Conservation (phyloP, 495 filamentous ascomycete species). For the Aspergillus cavernicola region DNA sequence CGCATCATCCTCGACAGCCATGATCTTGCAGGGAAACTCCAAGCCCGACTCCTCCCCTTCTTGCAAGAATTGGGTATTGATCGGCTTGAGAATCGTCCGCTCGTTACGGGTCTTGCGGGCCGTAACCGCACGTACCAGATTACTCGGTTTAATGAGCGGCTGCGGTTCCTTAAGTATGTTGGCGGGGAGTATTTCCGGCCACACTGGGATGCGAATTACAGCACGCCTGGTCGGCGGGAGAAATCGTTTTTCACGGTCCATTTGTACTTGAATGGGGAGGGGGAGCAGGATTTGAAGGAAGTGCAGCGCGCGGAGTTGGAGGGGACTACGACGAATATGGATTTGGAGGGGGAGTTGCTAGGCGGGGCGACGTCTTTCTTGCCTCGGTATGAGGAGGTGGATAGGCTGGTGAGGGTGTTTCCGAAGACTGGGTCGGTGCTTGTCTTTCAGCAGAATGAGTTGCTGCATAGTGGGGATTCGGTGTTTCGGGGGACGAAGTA, state of each 20-base stretch:
- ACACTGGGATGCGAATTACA: slow-evolving; percentile 71
- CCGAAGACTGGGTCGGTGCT: slow-evolving; percentile 68
- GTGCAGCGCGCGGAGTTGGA: slow-evolving; percentile 23
- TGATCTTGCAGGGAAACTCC: slow-evolving; percentile 59
- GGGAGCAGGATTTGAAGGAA: slow-evolving; percentile 40
- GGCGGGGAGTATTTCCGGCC: slow-evolving; percentile 73
- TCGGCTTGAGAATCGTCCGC: slow-evolving; percentile 31
- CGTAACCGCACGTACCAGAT: slow-evolving; percentile 52
- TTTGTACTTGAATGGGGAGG: slow-evolving; percentile 70
- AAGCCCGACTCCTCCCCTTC: slow-evolving; percentile 53
- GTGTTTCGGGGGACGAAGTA: slow-evolving; percentile 66
- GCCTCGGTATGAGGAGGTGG: slow-evolving; percentile 36
- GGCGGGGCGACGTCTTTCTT: slow-evolving; percentile 66
- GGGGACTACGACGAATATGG: slow-evolving; percentile 11
- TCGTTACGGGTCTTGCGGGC: slow-evolving; percentile 43
- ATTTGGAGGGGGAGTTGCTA: slow-evolving; percentile 17
- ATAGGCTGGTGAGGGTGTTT: slow-evolving; percentile 55
- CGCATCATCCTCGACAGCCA: slow-evolving; percentile 70
- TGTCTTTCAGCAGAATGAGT: slow-evolving; percentile 67
- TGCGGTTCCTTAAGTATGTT: slow-evolving; percentile 77
- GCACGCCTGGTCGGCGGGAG: slow-evolving; percentile 54
- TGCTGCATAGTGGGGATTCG: slow-evolving; percentile 71
- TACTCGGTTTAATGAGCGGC: slow-evolving; percentile 66
- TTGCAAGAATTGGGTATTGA: slow-evolving; percentile 38
- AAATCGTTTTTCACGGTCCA: slow-evolving; percentile 73